Conservation (phyloP, 75 land plant genomes). For the Selaginella moellendorffii region DNA sequence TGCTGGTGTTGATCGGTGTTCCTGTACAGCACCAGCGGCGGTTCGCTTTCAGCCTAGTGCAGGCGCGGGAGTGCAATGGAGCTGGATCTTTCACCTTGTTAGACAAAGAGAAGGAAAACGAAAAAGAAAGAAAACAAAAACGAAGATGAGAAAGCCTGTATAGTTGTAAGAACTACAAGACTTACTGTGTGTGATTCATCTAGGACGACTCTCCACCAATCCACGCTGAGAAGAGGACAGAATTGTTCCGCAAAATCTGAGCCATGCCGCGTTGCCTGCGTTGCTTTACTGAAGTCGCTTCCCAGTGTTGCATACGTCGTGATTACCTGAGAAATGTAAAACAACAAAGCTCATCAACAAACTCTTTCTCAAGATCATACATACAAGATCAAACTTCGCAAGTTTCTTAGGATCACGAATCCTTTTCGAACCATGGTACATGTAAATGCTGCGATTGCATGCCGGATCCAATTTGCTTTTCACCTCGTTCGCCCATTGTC, state of each 20-base stretch:
- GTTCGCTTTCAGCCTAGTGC: slow-evolving; percentile 35
- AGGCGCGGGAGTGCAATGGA: slow-evolving; percentile 34
- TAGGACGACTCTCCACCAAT: slow-evolving; percentile 38
- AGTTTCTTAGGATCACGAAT: too few relatives aligned
- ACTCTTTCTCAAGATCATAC: too few relatives aligned
- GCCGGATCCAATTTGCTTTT: slow-evolving; percentile 27
- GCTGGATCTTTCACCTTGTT: slow-evolving; percentile 35
- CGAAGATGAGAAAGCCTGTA: too few relatives aligned
- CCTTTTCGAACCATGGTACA: slow-evolving; percentile 42
- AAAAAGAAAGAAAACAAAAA: not conserved
- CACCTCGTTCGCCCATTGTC: slow-evolving; percentile 44
- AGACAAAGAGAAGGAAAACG: not conserved
- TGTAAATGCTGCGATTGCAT: slow-evolving; percentile 32
- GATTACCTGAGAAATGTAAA: slow-evolving; percentile 25
- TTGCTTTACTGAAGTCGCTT: slow-evolving; percentile 39
- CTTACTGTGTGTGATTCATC: slow-evolving; percentile 40
- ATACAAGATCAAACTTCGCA: slow-evolving; percentile 32
- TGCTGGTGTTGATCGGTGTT: slow-evolving; percentile 35
- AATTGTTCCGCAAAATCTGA: slow-evolving; percentile 35
- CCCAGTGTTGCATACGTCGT: slow-evolving; percentile 38
- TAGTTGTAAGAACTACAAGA: not conserved
- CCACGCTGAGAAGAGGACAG: slow-evolving; percentile 35
- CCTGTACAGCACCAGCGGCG: slow-evolving; percentile 40
- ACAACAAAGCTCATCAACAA: too few relatives aligned
- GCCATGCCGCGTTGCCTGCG: slow-evolving; percentile 36